A percentile compares a stretch with the other conserved stretches of the same genome.
These are phyloP conservation scores for Nepenthes gracilis DNA, from an alignment of 148 eudicot genomes.

Conservation along the genomic window DNA sequence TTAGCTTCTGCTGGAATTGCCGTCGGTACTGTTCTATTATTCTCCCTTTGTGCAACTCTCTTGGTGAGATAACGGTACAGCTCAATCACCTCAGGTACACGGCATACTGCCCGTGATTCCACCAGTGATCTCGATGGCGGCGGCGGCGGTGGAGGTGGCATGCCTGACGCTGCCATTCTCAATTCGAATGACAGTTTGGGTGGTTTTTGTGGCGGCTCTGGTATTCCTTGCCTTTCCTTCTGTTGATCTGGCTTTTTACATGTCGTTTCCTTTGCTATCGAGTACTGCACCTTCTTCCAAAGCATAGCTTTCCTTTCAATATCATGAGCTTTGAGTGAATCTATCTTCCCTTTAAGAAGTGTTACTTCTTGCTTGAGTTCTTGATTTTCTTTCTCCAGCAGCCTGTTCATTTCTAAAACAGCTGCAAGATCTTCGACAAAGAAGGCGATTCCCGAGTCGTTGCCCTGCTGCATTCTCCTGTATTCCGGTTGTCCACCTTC, in stretches of 20 bases:
- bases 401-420: slow-evolving; percentile 35
- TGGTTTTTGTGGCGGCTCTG: not conserved
- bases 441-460: slow-evolving; percentile 21
- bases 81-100: slow-evolving; percentile 72
- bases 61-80: slow-evolving; percentile 66
- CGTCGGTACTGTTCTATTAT: slow-evolving; percentile 16
- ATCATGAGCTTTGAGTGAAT: slow-evolving; percentile 51
- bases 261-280: not conserved
- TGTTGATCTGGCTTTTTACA: not conserved
- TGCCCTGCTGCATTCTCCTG: not conserved
- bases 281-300: slow-evolving; percentile 59
- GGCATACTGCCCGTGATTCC: slow-evolving; percentile 35
- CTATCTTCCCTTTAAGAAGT: slow-evolving; percentile 40
- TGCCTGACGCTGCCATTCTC: not conserved
- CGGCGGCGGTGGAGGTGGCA: slow-evolving; percentile 63
- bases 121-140: slow-evolving; percentile 22
- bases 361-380: slow-evolving; percentile 45
- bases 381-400: slow-evolving; percentile 48
- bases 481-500: not conserved
- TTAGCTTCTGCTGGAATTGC: slow-evolving; percentile 17
- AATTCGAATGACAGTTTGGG: not conserved
- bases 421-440: slow-evolving; percentile 56
- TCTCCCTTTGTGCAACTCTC: slow-evolving; percentile 41
- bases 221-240: not conserved
- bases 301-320: slow-evolving; percentile 40